These are phyloP conservation scores for Primulina eburnea DNA, from an alignment of 257 asterid species.

Conservation along the genomic window DNA sequence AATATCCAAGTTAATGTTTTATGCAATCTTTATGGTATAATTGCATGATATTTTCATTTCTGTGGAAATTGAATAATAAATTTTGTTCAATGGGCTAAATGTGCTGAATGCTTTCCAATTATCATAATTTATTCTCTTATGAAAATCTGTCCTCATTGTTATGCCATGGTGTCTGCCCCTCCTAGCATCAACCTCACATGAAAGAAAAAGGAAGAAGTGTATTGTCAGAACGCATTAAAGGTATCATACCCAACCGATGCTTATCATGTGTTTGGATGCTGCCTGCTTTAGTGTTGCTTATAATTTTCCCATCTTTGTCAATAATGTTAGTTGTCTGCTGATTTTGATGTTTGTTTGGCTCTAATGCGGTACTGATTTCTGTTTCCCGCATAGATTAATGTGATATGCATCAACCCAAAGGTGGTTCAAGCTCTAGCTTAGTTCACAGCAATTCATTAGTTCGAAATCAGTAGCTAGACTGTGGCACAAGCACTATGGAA, in stretches of 20 bases:
- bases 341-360: constrained; percentile 8
- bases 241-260: constrained; percentile 5
- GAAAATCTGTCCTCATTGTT: constrained; percentile 4
- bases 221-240: background rate
- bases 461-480: constrained; percentile 37
- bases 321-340: background rate
- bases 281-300: background rate
- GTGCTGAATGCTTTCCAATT: constrained; percentile 10
- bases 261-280: background rate
- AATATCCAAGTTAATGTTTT: background rate
- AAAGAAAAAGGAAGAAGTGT: constrained; percentile 1
- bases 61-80: background rate
- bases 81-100: background rate
- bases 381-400: constrained; percentile 29
- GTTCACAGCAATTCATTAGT: constrained; percentile 32
- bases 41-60: background rate
- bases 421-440: constrained; percentile 42
- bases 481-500: constrained; percentile 52
- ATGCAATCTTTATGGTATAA: background rate
- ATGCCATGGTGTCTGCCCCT: background rate
- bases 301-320: background rate
- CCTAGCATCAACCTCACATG: background rate
- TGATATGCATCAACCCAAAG: constrained; percentile 34
- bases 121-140: constrained; percentile 8
- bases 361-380: background rate